Percentiles rank a stretch among this genome's conserved stretches.
Evolutionary conservation across 2,329 filamentous ascomycete genomes (phyloP).

Genomic region (Onygenales sp.): DNA sequence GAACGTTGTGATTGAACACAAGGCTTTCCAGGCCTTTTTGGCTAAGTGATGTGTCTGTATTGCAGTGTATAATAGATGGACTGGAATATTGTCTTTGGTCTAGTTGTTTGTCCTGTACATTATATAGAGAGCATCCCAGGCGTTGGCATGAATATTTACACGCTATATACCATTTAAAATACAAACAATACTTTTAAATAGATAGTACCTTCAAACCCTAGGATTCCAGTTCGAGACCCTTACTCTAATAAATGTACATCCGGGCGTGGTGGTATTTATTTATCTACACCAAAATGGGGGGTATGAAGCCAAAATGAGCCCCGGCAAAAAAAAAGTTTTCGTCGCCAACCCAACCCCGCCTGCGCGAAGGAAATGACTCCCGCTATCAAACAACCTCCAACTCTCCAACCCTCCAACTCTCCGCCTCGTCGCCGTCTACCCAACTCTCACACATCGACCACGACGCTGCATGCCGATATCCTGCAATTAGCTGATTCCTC

Average conservation of each 20-base stretch:
- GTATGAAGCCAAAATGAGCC: not conserved
- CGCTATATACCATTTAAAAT: too few relatives aligned
- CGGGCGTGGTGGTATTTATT: not conserved
- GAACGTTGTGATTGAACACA: constrained; percentile 92
- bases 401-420: not conserved
- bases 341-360: not conserved
- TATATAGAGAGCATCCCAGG: not conserved
- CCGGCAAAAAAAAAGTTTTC: not conserved
- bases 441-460: too few relatives aligned
- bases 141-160: not conserved
- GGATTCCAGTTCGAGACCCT: too few relatives aligned
- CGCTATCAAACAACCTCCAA: not conserved
- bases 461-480: too few relatives aligned
- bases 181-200: too few relatives aligned
- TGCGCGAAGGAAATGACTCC: not conserved
- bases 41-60: constrained; percentile 51
- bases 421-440: too few relatives aligned
- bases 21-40: constrained; percentile 89
- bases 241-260: not conserved
- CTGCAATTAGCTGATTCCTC: too few relatives aligned
- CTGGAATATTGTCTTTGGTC: too few relatives aligned
- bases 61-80: not conserved
- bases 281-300: not conserved
- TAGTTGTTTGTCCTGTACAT: not conserved
- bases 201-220: too few relatives aligned